Conservation (phyloP, 768 basidiomycete genomes). For the Galerina sulciceps region DNA sequence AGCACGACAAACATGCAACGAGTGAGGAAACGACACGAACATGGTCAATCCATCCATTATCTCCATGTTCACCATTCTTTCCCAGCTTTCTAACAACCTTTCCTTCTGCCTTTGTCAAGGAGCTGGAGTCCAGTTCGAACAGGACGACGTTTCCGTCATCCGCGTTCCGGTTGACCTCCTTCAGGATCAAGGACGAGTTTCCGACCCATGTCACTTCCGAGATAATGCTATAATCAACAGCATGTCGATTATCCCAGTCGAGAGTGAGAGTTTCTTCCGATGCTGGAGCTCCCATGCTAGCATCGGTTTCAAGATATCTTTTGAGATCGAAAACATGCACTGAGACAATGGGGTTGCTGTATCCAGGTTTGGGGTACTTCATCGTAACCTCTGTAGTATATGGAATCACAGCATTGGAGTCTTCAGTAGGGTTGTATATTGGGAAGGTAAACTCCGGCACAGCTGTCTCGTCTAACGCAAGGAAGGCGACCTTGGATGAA, state of each 20-base stretch:
- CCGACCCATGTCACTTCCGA: constrained; percentile 90
- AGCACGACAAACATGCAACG: not conserved
- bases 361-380: constrained; percentile 90
- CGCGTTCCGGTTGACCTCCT: constrained; percentile 87
- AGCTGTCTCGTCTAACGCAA: constrained; percentile 84
- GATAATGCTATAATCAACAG: constrained; percentile 69
- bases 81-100: constrained; percentile 79
- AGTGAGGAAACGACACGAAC: constrained; percentile 45
- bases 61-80: constrained; percentile 82
- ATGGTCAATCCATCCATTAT: constrained; percentile 93
- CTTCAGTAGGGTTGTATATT: constrained; percentile 85
- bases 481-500: constrained; percentile 76
- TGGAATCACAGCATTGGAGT: constrained; percentile 72
- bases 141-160: constrained; percentile 79
- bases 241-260: constrained; percentile 67
- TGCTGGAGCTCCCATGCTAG: constrained; percentile 33
- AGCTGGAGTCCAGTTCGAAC: constrained; percentile 57
- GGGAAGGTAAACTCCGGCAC: constrained; percentile 90
- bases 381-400: constrained; percentile 76
- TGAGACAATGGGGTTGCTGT: constrained; percentile 84
- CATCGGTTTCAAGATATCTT: constrained; percentile 45
- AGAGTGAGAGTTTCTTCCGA: constrained; percentile 57
- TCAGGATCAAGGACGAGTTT: constrained; percentile 71
- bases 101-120: constrained; percentile 39
- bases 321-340: constrained; percentile 83